A percentile compares a stretch with the other conserved stretches of the same genome.
Conservation (phyloP, 2,329 filamentous ascomycete genomes). For the Exophiala dermatitidis region DNA sequence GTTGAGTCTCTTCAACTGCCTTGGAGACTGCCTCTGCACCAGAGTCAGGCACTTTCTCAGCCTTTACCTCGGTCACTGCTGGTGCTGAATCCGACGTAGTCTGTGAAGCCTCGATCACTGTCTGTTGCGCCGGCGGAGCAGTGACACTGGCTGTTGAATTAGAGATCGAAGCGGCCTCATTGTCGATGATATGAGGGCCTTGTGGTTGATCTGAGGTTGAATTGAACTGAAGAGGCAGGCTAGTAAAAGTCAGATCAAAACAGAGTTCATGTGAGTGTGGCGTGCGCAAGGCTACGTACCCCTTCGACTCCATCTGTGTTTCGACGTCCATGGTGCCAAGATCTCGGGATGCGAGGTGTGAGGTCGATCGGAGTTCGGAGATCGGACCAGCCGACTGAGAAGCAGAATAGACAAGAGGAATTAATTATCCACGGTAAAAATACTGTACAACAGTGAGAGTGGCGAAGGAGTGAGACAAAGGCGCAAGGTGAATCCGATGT, state of each 20-base stretch:
- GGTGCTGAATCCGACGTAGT: slow-evolving; percentile 3
- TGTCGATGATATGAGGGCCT: slow-evolving; percentile 20
- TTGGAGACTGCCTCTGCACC: slow-evolving; percentile 1
- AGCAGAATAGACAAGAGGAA: slow-evolving; percentile 1
- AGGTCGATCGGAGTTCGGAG: neutral
- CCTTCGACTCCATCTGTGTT: slow-evolving; percentile 25
- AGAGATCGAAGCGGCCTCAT: slow-evolving; percentile 24
- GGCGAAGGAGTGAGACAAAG: slow-evolving; percentile 12
- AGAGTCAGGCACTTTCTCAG: slow-evolving; percentile 7
- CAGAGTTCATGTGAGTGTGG: neutral
- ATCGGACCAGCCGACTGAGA: slow-evolving; percentile 22
- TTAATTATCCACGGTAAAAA: slow-evolving; percentile 18
- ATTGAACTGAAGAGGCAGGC: slow-evolving; percentile 24
- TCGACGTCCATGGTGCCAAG: slow-evolving; percentile 26
- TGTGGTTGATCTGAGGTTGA: slow-evolving; percentile 23
- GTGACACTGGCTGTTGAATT: slow-evolving; percentile 20
- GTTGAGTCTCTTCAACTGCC: neutral
- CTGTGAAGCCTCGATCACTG: slow-evolving; percentile 2
- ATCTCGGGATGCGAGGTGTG: neutral
- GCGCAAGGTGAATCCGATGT: slow-evolving; percentile 1
- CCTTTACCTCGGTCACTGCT: slow-evolving; percentile 6
- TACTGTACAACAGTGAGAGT: slow-evolving; percentile 16
- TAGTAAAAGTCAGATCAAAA: slow-evolving; percentile 15
- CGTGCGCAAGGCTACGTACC: slow-evolving; percentile 18
- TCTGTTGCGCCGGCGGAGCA: slow-evolving; percentile 7